Evolutionary conservation across 1,284 basidiomycete species (phyloP).

Genomic region (Thelephora terrestris): DNA sequence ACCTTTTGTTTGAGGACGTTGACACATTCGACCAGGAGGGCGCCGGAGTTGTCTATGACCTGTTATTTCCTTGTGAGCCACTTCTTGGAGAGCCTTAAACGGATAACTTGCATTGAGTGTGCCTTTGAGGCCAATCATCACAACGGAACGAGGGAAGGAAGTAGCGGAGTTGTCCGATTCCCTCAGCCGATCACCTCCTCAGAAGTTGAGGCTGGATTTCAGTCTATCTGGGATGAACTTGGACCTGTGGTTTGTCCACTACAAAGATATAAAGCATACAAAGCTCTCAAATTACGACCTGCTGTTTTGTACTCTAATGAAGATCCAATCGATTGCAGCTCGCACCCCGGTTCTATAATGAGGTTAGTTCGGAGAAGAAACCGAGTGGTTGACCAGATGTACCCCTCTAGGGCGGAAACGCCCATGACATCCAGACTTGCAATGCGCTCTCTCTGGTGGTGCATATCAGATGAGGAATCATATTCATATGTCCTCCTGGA

Average conservation of each 20-base stretch:
- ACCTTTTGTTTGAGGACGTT: constrained; percentile 96
- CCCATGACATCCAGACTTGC: constrained; percentile 90
- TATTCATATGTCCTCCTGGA: constrained; percentile 44
- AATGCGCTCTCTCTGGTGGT: constrained; percentile 50
- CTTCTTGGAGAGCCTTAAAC: not conserved
- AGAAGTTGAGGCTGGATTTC: no score
- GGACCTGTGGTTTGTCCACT: no score
- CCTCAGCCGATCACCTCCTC: no score
- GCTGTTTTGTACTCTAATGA: constrained; percentile 86
- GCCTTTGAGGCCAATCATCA: constrained; percentile 90
- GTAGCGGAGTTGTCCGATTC: constrained; percentile 1
- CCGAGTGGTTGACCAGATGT: constrained; percentile 18
- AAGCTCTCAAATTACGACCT: constrained; percentile 19
- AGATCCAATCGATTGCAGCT: constrained; percentile 88
- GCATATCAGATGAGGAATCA: constrained; percentile 31
- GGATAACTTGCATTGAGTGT: constrained; percentile 62
- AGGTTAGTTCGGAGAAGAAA: constrained; percentile 1
- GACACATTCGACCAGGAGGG: constrained; percentile 91
- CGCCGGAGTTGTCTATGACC: constrained; percentile 99
- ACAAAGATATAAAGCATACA: no score
- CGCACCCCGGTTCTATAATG: constrained; percentile 71
- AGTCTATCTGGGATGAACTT: no score
- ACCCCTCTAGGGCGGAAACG: constrained; percentile 85
- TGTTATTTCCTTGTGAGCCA: constrained; percentile 20
- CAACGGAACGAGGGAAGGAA: constrained; percentile 6